Base-by-base conservation (phyloP, 805 yeast genomes). In the Kodamaea sagamina region DNA sequence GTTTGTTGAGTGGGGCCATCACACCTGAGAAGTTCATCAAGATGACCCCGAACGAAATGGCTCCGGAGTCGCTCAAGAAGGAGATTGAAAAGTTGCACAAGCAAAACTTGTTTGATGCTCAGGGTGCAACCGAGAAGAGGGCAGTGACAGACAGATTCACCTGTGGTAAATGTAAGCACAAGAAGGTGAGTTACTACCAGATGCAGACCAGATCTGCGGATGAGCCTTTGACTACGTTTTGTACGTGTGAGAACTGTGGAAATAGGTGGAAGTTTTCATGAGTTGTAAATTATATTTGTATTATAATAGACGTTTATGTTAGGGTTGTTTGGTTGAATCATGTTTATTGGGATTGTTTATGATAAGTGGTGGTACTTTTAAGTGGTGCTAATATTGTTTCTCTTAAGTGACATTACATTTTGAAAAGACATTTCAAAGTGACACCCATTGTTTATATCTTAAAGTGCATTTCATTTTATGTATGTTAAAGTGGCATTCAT, bases 161-260 rank as follows among this genome's bases (percentile, higher is more conserved):
- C 1, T 93, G 99, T 68, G 97, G 98, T 39, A 93, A 92, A 65
- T 93, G 99, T 78, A 93, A 92, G 68, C 92, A 89, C 63, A 89
- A 90, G 76, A 89, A 89, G 72, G 99, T 93, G 32, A 86, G 95
- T 54, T 93, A 93, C 65, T 92, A 90, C 67, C 99, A 93, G 71
- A 78, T 93, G 84, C 99, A 93, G 74, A 93, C 99, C 25, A 78
- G 99, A 67, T 87, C 96, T 45, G 99, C 99, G 13, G 99, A 93
- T 79, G 99, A 93, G 68, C 99, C 99, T 47, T 78, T 93, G 58
- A 93, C 99, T 6, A 93, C 99, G 1, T 93, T 93, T 63, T 93
- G 99, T 72, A 90, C 97, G 3, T 93, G 99, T 72, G 97, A 90
- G 59, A 88, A 81, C 52, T 93, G 99, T 72, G 98, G 98, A 49